Percentiles rank a stretch among this genome's conserved stretches.
phyloP scores from a whole-genome alignment of 176 grass and related monocot genomes.

The Cenchrus fungigraminus region DNA sequence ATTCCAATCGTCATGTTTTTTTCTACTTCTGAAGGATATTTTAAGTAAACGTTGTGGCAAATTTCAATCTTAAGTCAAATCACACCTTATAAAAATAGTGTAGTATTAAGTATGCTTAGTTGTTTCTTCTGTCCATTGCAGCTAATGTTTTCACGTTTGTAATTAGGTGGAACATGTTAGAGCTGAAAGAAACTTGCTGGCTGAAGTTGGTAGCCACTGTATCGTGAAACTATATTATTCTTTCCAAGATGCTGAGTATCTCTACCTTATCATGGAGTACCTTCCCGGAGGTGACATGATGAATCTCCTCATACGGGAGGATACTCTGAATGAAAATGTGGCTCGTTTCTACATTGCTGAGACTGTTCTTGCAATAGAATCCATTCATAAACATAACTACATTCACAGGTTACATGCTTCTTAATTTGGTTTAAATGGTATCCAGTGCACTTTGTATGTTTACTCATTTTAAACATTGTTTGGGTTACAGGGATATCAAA shows the following conservation, averaged over 20 bases:
- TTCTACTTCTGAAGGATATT: not conserved
- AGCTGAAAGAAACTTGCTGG: conserved; percentile 81
- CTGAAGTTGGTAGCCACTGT: conserved; percentile 78
- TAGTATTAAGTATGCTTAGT: conserved; percentile 23
- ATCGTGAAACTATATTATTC: conserved; percentile 85
- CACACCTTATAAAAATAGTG: not conserved
- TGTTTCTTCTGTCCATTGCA: conserved; percentile 1
- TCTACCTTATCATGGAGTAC: conserved; percentile 92
- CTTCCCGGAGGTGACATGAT: conserved; percentile 91
- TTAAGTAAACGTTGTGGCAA: not conserved
- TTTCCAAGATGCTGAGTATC: conserved; percentile 77
- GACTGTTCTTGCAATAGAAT: conserved; percentile 81
- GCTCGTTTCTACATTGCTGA: conserved; percentile 81
- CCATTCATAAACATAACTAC: conserved; percentile 91
- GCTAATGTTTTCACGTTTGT: conserved; percentile 26
- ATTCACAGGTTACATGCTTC: conserved; percentile 71
- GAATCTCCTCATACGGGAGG: conserved; percentile 70
- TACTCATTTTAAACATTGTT: not conserved
- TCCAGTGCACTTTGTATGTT: not conserved
- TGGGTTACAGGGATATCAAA: conserved; percentile 78
- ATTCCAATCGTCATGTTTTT: not conserved
- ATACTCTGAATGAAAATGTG: conserved; percentile 68
- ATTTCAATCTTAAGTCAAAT: not conserved
- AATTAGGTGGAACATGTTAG: conserved; percentile 81
- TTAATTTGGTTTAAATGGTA: not conserved